These are phyloP conservation scores for Xanthoconium separans DNA, from an alignment of 1,284 basidiomycete genomes.

Conservation along the genomic window DNA sequence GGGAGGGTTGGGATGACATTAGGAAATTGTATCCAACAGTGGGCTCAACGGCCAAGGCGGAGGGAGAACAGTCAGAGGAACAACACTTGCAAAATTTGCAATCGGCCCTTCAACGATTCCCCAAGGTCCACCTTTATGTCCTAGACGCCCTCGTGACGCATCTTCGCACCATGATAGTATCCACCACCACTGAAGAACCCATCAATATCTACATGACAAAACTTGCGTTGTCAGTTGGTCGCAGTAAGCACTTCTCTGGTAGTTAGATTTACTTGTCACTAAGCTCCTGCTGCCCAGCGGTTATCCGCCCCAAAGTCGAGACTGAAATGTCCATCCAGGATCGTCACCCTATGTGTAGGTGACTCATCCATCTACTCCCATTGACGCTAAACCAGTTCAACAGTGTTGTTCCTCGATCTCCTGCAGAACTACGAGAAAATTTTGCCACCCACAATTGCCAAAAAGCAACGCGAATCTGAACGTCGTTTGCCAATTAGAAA, in stretches of 20 bases:
- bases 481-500: slow-evolving; percentile 80
- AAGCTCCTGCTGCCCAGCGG: slow-evolving; percentile 43
- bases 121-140: slow-evolving; percentile 79
- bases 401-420: slow-evolving; percentile 83
- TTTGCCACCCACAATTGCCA: slow-evolving; percentile 77
- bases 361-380: not conserved
- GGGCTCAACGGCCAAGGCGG: slow-evolving; percentile 51
- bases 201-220: slow-evolving; percentile 83
- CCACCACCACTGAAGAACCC: slow-evolving; percentile 66
- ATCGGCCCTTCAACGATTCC: slow-evolving; percentile 68
- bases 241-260: slow-evolving; percentile 55
- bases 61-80: slow-evolving; percentile 53
- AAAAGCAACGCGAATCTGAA: slow-evolving; percentile 84
- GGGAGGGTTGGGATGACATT: slow-evolving; percentile 90
- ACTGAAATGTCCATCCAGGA: slow-evolving; percentile 83
- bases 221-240: slow-evolving; percentile 81
- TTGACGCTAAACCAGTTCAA: not conserved
- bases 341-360: slow-evolving; percentile 75
- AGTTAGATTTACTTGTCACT: not conserved
- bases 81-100: slow-evolving; percentile 69
- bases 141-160: slow-evolving; percentile 81
- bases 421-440: slow-evolving; percentile 74
- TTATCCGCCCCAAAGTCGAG: slow-evolving; percentile 83
- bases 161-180: slow-evolving; percentile 73
- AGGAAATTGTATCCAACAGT: slow-evolving; percentile 81